Evolutionary conservation across 352 stramenopile species (phyloP).

Genomic region (Halophytophthora batemanensis): DNA sequence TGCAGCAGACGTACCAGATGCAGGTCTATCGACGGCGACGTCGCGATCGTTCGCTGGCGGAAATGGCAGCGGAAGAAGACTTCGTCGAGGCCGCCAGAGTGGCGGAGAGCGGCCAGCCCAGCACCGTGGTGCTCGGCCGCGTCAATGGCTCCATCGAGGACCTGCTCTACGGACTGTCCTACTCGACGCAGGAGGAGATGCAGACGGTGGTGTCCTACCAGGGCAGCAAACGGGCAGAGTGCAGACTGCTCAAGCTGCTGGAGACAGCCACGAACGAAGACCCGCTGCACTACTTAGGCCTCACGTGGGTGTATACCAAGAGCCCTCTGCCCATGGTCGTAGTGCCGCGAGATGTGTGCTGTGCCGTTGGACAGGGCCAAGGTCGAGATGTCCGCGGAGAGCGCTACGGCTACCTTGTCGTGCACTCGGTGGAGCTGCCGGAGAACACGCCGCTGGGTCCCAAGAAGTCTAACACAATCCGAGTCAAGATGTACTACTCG

Average conservation of each 20-base stretch:
- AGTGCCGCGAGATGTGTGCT: conserved; percentile 37
- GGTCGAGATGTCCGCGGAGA: conserved; percentile 21
- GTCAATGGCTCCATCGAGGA: conserved; percentile 35
- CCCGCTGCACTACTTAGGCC: conserved; percentile 37
- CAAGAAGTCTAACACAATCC: conserved; percentile 17
- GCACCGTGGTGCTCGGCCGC: conserved; percentile 27
- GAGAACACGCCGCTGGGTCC: conserved; percentile 33
- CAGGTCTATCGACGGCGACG: conserved; percentile 42
- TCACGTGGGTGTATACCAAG: conserved; percentile 44
- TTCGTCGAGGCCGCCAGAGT: conserved; percentile 20
- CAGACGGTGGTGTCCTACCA: conserved; percentile 37
- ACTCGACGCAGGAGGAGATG: conserved; percentile 30
- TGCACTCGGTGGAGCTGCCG: conserved; percentile 35
- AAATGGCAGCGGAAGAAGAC: conserved; percentile 26
- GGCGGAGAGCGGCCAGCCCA: conserved; percentile 35
- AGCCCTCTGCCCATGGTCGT: conserved; percentile 12
- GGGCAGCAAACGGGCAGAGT: conserved; percentile 28
- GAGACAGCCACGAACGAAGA: conserved; percentile 28
- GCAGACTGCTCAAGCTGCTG: conserved; percentile 33
- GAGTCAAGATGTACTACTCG: conserved; percentile 33
- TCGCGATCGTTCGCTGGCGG: conserved; percentile 17
- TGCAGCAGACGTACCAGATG: conserved; percentile 25
- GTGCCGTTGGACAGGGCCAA: conserved; percentile 41
- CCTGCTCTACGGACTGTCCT: conserved; percentile 41
- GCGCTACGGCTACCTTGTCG: conserved; percentile 42